Evolutionary conservation across 2,329 filamentous ascomycete genomes (phyloP), one percentile per base, ranked within the genome.

Genomic region (Scedosporium dehoogii): DNA sequence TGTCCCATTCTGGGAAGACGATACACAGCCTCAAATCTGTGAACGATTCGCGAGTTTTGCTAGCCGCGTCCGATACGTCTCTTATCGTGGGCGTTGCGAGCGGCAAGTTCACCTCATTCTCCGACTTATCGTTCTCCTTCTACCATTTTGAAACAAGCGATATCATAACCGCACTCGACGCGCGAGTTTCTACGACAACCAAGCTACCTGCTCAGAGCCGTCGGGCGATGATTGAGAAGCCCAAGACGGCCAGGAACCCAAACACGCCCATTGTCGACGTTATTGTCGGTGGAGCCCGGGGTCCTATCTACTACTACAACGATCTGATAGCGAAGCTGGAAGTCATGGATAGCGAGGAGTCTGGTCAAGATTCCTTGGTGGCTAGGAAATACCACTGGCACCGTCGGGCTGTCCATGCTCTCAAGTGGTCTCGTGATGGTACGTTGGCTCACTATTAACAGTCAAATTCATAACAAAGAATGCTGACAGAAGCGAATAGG

Each of bases 391-490:
- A 92, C 61, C 94, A 97, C 73, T 99, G 94, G 94, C 94, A 99
- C 74, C 84, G 92, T 68, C 86, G 87, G 68, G 85, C 88, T 58
- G 92, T 97, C 7, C 87, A 89, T 68, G 83, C 90, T 9, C 81
- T 96, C 63, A 96, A 94, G 73, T 97, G 92, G 90, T 97, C 94
- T 14, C 81, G 81, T 67, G 94, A 99, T 80, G 92, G 93, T 91
- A 81, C 48, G 72, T 62, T 56, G 61, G 6, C 14, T 51, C 6
- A 16, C 33, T 18, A 55, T 2, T 5, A 25, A n/a, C 9, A n/a
- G 9, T 14, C 33, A 55, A 6, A 4, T 14, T 23, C 14, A 10
- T 25, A n/a, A n/a, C 56, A 38, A 1, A 14, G 23, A 16, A 3
- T 65, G 66, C 77, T 77, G 65, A 77, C 69, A 57, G 58, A 55